Base-by-base conservation (phyloP, 805 yeast species). In the Hanseniaspora lachancei region DNA sequence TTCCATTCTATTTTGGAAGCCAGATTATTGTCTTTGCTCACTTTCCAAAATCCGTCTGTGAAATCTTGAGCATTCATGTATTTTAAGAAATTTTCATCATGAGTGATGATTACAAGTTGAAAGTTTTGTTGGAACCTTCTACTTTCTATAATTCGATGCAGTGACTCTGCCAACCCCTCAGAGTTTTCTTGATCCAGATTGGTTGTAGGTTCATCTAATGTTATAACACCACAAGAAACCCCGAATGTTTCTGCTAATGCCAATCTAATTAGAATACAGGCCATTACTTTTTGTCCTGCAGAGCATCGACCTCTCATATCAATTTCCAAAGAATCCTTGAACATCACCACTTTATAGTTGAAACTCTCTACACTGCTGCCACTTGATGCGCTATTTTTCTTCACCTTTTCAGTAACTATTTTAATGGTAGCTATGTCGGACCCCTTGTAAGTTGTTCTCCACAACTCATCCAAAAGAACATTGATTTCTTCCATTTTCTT, bases 301-400 rank as follows among this genome's bases (percentile, higher is more conserved):
- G 96, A 87, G 67, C 99, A 93, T 57, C 98, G 72, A 0, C 98
- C 99, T 59, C 99, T 77, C 99, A 93, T 93, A 65, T 93, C 99
- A 49, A 93, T 72, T 67, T 93, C 97, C 1, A 82, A 85, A 58
- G 86, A 91, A 63, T 85, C 87, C 66, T 93, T 93, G 58, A 82
- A 81, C 98, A 93, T 93, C 23, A 89, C 95, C 20, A 93, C 97
- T 40, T 97, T 74, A 64, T 91, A 91, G 65, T 91, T 89, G 67
- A 89, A 91, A 1, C 93, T 79, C 57, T 95, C 72, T 10, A 51
- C 47, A 43, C 79, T 78, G 10, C 44, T 41, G 10, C 44, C 44
- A 23, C 49, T 46, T 46, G 49, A 8, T 23, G 44, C 16, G 24
- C 76, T 67, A 15, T 65, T 60, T 47, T 61, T 63, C 7, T 64